Percentiles rank a stretch among this genome's conserved stretches.
Evolutionary conservation across 2,329 filamentous ascomycete genomes (phyloP).

Genomic region (Waltergamsia citrina): DNA sequence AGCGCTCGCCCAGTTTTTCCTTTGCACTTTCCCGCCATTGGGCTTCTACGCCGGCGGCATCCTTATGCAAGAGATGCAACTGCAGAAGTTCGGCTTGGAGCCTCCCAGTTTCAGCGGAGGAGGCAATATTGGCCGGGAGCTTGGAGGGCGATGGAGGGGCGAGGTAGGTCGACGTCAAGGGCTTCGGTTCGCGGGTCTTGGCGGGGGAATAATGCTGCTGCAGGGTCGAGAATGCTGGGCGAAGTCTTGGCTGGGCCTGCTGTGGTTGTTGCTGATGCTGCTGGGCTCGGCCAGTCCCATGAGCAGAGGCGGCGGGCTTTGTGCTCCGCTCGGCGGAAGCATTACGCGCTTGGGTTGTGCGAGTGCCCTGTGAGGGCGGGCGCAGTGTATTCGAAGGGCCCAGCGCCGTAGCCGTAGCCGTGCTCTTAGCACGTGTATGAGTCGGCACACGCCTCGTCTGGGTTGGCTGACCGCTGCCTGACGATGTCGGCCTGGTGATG

Average conservation of each 20-base stretch:
- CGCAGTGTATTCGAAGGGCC: slow-evolving; percentile 16
- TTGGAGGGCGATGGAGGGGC: slow-evolving; percentile 53
- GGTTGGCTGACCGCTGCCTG: slow-evolving; percentile 10
- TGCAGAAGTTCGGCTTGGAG: slow-evolving; percentile 58
- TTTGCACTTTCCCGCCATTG: slow-evolving; percentile 50
- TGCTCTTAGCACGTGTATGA: slow-evolving; percentile 22
- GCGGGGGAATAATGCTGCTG: slow-evolving; percentile 61
- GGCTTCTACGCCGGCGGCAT: slow-evolving; percentile 29
- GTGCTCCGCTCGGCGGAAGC: slow-evolving; percentile 1
- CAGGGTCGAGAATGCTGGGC: slow-evolving; percentile 50
- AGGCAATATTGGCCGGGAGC: slow-evolving; percentile 48
- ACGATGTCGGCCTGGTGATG: slow-evolving; percentile 17
- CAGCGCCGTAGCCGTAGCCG: slow-evolving; percentile 12
- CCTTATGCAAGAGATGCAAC: slow-evolving; percentile 53
- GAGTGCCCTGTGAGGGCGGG: slow-evolving; percentile 16
- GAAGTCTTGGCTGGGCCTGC: slow-evolving; percentile 17
- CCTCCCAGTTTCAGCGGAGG: slow-evolving; percentile 46
- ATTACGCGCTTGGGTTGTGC: slow-evolving; percentile 3
- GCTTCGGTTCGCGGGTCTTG: slow-evolving; percentile 51
- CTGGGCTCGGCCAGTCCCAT: background rate
- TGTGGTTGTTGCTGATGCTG: slow-evolving; percentile 6
- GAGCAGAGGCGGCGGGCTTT: background rate
- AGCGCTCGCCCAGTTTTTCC: slow-evolving; percentile 33
- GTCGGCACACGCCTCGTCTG: slow-evolving; percentile 10
- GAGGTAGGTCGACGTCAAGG: slow-evolving; percentile 46